Base-by-base conservation (phyloP, 768 basidiomycete species). In the Termitomyces titanicus region DNA sequence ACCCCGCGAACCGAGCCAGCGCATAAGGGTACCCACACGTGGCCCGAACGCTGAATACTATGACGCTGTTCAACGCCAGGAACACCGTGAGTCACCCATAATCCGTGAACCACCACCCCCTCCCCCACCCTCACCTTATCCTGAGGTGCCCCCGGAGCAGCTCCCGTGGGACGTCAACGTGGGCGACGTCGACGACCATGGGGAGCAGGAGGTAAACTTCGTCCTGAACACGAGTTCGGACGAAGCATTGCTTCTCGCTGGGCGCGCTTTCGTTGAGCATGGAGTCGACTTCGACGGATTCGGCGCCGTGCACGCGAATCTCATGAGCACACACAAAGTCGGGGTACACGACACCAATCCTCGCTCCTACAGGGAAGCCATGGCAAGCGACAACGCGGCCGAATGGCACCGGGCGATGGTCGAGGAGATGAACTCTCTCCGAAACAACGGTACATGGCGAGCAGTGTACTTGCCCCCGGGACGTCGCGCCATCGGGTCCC, bases 381-480 rank as follows among this genome's bases (percentile, higher is more conserved):
- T 64, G 59, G 45, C 20, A 7, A 39, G 55, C 2, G 51, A 64
- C 3, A 48, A 67, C 20, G 56, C 58, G 3, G 62, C 63, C n/a
- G 24, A 61, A 25, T 71, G 67, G 68, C 47, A 62, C 8, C 43
- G 59, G 17, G 76, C 66, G 24, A 63, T 52, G 53, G 64, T 48
- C 1, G 57, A 68, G n/a, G 71, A 75, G 56, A 57, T 71, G 7
- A 56, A 68, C 12, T 42, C 61, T 1, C 62, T 65, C 15, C 10
- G 54, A 22, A 46, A 53, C 5, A 72, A 68, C 47, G 63, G 71
- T 2, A 73, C 72, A 0, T 79, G 73, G 68, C 62, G 69, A 20
- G 54, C 73, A 0, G 71, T 73, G 0, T 50, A 66, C 18, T 61
- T 72, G 1, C 78, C 76, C 6, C 47, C 53, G 20, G 69, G 64